These are phyloP conservation scores for Vitis hybrid DNA, from an alignment of 177 flowering plant genomes.

Conservation along the genomic window DNA sequence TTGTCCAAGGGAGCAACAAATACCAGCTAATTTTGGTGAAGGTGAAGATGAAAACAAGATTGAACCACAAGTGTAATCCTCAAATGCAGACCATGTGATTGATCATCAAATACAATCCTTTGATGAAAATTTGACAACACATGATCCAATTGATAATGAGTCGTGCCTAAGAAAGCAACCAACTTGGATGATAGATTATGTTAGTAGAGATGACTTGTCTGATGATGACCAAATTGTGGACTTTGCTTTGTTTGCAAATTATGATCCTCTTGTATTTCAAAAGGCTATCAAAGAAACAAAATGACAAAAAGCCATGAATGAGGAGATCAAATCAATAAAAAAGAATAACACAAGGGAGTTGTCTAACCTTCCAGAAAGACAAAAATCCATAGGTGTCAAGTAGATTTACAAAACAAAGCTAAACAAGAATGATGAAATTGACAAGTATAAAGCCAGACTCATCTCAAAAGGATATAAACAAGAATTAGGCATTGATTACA, in stretches of 20 bases:
- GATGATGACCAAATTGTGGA: not conserved
- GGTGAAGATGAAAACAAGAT: not conserved
- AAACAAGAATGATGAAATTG: not conserved
- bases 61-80: not conserved
- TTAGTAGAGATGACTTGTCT: not conserved
- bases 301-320: slow-evolving; percentile 12
- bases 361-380: not conserved
- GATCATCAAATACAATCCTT: not conserved
- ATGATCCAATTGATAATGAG: not conserved
- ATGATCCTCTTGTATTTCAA: not conserved
- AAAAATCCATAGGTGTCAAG: slow-evolving; percentile 10
- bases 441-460: not conserved
- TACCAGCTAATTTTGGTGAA: not conserved
- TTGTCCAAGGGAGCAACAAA: not conserved
- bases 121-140: no score
- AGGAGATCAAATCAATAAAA: slow-evolving; percentile 2
- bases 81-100: not conserved
- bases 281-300: slow-evolving; percentile 6
- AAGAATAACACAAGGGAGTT: slow-evolving; percentile 4
- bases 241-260: slow-evolving; percentile 1
- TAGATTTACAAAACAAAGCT: not conserved
- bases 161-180: not conserved
- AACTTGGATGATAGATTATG: not conserved
- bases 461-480: slow-evolving; percentile 1
- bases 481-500: not conserved